Conservation (phyloP, 306 rosid genomes). For the Cucurbita ficifolia region DNA sequence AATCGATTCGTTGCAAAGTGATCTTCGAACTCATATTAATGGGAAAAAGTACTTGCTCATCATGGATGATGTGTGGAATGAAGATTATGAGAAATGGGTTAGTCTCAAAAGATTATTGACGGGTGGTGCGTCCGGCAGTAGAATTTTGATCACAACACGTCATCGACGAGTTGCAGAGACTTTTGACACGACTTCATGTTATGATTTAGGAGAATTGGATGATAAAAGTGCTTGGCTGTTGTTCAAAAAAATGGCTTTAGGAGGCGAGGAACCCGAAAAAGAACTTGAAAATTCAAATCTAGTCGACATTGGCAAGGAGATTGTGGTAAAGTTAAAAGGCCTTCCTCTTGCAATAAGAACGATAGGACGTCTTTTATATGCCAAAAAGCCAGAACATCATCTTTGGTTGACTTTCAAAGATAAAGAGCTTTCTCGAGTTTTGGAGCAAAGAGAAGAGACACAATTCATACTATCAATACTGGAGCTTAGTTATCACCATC, state of each 20-base stretch:
- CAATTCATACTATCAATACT: neutral
- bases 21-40: neutral
- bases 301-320: neutral
- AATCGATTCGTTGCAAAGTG: neutral
- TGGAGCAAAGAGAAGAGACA: neutral
- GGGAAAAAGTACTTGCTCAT: neutral
- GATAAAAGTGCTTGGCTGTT: neutral
- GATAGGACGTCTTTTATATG: neutral
- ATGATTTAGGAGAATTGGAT: neutral
- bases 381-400: neutral
- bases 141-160: slow-evolving; percentile 4
- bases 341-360: neutral
- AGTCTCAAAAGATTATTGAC: neutral
- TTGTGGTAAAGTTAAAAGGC: slow-evolving; percentile 7
- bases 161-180: neutral
- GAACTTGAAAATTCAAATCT: neutral
- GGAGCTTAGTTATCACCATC: neutral
- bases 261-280: neutral
- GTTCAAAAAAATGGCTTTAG: neutral
- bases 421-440: neutral
- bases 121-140: slow-evolving; percentile 3
- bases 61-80: slow-evolving; percentile 17
- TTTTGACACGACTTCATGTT: neutral
- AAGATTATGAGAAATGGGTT: neutral
- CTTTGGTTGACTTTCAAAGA: neutral